Conservation (phyloP, 345 rosid species). For the Rubroshorea leprosula region DNA sequence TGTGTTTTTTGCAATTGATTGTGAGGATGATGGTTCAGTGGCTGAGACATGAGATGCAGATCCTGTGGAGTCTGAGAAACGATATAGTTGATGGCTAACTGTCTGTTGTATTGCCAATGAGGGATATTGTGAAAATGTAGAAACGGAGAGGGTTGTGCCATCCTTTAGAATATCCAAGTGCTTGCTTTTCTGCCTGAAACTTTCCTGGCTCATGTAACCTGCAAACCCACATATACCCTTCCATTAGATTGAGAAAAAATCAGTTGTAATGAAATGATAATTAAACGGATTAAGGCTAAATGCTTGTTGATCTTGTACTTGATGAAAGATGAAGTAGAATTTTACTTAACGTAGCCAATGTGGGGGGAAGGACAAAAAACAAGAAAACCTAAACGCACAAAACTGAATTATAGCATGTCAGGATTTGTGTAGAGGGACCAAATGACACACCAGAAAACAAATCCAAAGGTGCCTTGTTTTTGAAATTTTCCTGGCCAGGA, state of each 20-base stretch:
- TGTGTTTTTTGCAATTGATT: constrained; percentile 26
- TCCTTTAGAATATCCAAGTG: constrained; percentile 22
- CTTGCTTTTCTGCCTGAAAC: constrained; percentile 17
- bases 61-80: constrained; percentile 32
- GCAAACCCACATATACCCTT: constrained; percentile 12
- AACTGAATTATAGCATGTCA: constrained; percentile 9
- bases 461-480: constrained; percentile 20
- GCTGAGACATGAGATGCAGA: constrained; percentile 37
- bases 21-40: constrained; percentile 38
- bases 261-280: not conserved
- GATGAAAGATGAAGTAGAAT: constrained; percentile 6
- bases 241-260: not conserved
- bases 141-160: constrained; percentile 21
- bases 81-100: constrained; percentile 21
- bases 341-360: constrained; percentile 4
- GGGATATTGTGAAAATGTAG: constrained; percentile 15
- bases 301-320: constrained; percentile 3
- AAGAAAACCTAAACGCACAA: too few species aligned
- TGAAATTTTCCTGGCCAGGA: constrained; percentile 11
- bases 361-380: too few species aligned
- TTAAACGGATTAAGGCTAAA: not conserved
- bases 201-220: constrained; percentile 26
- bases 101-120: constrained; percentile 27
- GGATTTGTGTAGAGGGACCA: constrained; percentile 1
- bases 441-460: constrained; percentile 30